Evolutionary conservation across 768 basidiomycete species (phyloP), one percentile per base, ranked within the genome.

Genomic region (Kwoniella heveanensis): DNA sequence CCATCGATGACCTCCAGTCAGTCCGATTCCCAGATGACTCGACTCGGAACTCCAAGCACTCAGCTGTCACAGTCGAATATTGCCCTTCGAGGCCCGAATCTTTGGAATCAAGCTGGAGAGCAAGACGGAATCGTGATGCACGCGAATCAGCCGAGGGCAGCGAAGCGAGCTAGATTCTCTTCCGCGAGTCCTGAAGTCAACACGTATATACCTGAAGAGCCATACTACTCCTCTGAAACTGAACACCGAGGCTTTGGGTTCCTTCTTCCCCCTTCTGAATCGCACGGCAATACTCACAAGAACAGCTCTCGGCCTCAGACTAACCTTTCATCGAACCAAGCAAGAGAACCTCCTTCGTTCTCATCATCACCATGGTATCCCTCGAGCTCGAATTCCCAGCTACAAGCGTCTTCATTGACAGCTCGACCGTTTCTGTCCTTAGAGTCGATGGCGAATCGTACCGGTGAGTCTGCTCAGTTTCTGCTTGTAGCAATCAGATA

Each of bases 141-240:
- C 32, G 39, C 4, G 39, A 44, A 44, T 44, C 39, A 44, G 39
- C 6, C 6, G 3, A 44, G 39, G 17, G 39, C 39, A 9, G 39
- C 22, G 10, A 49, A 49, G 25, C 48, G 48, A 22, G 48, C 48
- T 22, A 15, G 48, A 22, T 49, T 49, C 25, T 49, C 48, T 9
- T 49, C 48, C 22, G 48, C 48, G 2, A 49, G 48, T 26, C 48
- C 48, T 17, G 48, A 49, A 26, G 48, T 49, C 48, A 49, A 49
- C 25, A 22, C 17, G 5, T 49, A 49, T 19, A 44, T 44, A 9
- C 39, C 39, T 44, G 39, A 44, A 44, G 10, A 19, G 3, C 39
- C 39, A 9, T 44, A 44, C 39, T 44, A 9, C 39, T 17, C 39
- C 19, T 17, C 39, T 44, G 39, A 44, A 7, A 3, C 39, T 10